Evolutionary conservation across 2,329 filamentous ascomycete species (phyloP), one percentile per base, ranked within the genome.

Genomic region (Xylaria sp.): DNA sequence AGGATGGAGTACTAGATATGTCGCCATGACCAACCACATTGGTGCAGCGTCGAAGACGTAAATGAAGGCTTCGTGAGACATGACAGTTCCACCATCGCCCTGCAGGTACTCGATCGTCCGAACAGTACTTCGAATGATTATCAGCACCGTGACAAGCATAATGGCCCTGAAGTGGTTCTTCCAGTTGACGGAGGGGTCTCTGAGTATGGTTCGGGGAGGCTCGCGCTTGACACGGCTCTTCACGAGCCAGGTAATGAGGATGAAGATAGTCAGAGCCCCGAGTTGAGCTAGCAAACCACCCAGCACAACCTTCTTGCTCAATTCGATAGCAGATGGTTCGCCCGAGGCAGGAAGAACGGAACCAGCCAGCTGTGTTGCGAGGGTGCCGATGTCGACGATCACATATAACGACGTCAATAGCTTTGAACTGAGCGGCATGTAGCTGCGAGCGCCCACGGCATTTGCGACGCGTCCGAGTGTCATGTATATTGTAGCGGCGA

Each of bases 201-300:
- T 16, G 12, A 53, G 40, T 16, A 66, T 62, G n/a, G 50, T 3
- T 1, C n/a, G 59, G 21, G 55, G 44, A 18, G 63, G 63, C 40
- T 53, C 35, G 74, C 27, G 2, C 72, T 74, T 50, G 50, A 63
- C 57, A n/a, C 72, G 69, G 6, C 64, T 68, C 65, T 86, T 81
- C 72, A 85, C 85, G 0, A 83, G 69, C 5, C 79, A 69, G 13
- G 0, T 82, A 0, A 81, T 79, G 1, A 82, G 50, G 23, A 87
- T 76, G 72, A 88, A 88, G 44, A 86, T 77, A 13, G 77, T 77
- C 65, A 88, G 86, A 60, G 84, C 81, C 9, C 83, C 48, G 8
- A 88, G 78, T 70, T 89, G 86, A 5, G 87, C 73, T 10, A 84
- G 74, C 2, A 89, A 75, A 5, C 86, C 86, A 2, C 71, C 82